These are phyloP conservation scores for Calocera cornea DNA, from an alignment of 768 basidiomycete genomes.

Conservation along the genomic window DNA sequence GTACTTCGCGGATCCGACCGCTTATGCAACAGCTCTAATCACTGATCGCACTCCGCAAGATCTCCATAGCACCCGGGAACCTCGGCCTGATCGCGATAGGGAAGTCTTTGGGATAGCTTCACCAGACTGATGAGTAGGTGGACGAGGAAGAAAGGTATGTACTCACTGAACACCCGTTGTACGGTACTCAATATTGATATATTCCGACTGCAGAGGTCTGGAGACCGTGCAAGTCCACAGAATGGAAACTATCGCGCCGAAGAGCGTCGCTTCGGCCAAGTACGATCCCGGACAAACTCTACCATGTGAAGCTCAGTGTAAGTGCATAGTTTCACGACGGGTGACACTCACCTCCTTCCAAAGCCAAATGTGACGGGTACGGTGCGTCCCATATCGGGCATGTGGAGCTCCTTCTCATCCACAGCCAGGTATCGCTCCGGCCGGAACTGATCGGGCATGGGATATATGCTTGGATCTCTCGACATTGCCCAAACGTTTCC, in stretches of 20 bases:
- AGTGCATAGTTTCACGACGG: not conserved
- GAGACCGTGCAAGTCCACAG: conserved; percentile 17
- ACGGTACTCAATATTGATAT: not conserved
- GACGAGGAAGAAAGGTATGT: not conserved
- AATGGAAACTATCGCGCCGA: conserved; percentile 48
- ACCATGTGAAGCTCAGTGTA: not conserved
- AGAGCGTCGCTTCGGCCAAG: conserved; percentile 45
- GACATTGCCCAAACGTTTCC: conserved; percentile 3
- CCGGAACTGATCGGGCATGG: not conserved
- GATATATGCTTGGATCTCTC: not conserved
- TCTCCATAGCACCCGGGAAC: not conserved
- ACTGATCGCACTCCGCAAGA: not conserved
- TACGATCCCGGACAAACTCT: conserved; percentile 57
- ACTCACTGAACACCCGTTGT: not conserved
- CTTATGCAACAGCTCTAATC: not conserved
- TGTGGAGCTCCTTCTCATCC: conserved; percentile 32
- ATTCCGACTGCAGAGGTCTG: not conserved
- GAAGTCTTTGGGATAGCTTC: not conserved
- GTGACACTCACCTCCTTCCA: conserved; percentile 14
- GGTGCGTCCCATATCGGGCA: conserved; percentile 23
- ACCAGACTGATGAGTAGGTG: not conserved
- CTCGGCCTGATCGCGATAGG: not conserved
- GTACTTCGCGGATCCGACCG: no score
- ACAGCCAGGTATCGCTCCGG: conserved; percentile 5
- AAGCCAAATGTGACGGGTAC: conserved; percentile 43